Evolutionary conservation across 108 stramenopile species (phyloP).

Genomic region (Schizochytrium sp.): DNA sequence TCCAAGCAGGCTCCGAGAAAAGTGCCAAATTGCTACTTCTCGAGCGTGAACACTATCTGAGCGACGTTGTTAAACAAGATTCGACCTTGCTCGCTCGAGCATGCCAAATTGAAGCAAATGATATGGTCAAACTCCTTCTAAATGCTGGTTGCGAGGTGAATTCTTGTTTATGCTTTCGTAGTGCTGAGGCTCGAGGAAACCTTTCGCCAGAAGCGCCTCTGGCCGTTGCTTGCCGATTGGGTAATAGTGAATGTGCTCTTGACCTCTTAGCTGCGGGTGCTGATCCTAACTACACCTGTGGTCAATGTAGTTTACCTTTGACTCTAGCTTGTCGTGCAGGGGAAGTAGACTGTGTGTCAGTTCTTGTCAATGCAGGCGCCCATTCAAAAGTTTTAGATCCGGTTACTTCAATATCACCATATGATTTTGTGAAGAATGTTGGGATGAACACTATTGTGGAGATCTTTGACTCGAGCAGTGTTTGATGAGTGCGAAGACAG

Average conservation of each 20-base stretch:
- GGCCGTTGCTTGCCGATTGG: background rate
- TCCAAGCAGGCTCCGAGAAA: background rate
- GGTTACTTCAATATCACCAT: background rate
- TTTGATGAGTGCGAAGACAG: background rate
- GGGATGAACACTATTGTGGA: background rate
- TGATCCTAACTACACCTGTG: conserved; percentile 11
- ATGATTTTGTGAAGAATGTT: conserved; percentile 12
- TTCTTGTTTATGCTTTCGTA: background rate
- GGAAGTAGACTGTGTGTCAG: background rate
- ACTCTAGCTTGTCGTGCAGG: conserved; percentile 35
- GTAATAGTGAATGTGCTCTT: background rate
- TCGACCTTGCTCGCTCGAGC: background rate
- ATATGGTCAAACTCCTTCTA: background rate
- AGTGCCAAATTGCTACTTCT: background rate
- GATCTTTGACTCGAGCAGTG: background rate
- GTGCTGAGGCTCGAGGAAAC: background rate
- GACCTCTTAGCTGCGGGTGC: conserved; percentile 28
- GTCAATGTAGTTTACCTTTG: background rate
- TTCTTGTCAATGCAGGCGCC: background rate
- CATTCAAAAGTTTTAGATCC: background rate
- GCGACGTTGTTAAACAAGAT: background rate
- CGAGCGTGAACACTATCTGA: background rate
- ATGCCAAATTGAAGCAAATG: background rate
- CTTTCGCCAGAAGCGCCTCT: background rate
- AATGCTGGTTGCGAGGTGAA: background rate